These are phyloP conservation scores for Talinum fruticosum DNA, from an alignment of 148 eudicot genomes.

Conservation along the genomic window DNA sequence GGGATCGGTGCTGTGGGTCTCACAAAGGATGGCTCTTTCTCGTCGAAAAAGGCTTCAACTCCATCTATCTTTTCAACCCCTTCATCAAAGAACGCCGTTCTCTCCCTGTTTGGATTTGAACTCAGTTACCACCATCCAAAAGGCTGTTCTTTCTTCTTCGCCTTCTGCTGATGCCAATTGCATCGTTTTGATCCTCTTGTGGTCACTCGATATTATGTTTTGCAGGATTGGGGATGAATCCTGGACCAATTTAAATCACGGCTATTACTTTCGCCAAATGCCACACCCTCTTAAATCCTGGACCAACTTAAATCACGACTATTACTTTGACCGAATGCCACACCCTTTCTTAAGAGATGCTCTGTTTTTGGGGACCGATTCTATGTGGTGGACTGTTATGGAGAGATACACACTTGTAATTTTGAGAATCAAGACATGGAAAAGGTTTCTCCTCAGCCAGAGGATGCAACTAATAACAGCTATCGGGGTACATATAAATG, in stretches of 20 bases:
- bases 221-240: not conserved
- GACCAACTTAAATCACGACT: not conserved
- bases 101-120: not conserved
- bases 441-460: not conserved
- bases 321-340: not conserved
- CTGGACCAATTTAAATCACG: not conserved
- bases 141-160: slow-evolving; percentile 23
- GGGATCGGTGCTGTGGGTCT: slow-evolving; percentile 15
- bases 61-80: slow-evolving; percentile 17
- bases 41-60: not conserved
- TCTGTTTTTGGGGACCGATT: slow-evolving; percentile 14
- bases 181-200: slow-evolving; percentile 21
- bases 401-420: slow-evolving; percentile 15
- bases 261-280: not conserved
- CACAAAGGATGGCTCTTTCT: slow-evolving; percentile 26
- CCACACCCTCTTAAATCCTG: not conserved
- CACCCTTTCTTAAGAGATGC: slow-evolving; percentile 8
- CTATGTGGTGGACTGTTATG: slow-evolving; percentile 19
- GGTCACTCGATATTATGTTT: slow-evolving; percentile 4
- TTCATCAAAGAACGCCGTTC: not conserved
- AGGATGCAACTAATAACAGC: not conserved
- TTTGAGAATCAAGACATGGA: not conserved
- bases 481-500: not conserved
- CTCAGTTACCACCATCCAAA: not conserved
- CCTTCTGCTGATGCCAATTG: slow-evolving; percentile 11